Percentiles rank a stretch among this genome's conserved stretches.
Evolutionary conservation across 1,284 basidiomycete genomes (phyloP).

Genomic region (Abortiporus biennis): DNA sequence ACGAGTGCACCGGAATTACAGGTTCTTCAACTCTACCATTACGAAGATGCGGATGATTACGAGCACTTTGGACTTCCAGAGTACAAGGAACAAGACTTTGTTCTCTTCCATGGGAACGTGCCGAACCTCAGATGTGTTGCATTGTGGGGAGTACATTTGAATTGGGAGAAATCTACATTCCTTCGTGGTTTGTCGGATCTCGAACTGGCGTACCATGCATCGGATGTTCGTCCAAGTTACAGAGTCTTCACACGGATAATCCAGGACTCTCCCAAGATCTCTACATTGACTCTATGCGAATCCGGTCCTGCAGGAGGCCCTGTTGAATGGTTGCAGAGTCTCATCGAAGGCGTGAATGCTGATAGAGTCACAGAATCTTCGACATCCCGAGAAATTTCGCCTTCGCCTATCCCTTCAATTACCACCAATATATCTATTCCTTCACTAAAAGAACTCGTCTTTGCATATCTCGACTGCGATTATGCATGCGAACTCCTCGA

Average conservation of each 20-base stretch:
- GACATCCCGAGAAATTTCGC: slow-evolving; percentile 6
- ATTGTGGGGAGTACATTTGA: slow-evolving; percentile 60
- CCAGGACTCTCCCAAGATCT: slow-evolving; percentile 39
- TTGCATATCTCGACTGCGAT: slow-evolving; percentile 32
- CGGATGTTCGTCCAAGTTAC: slow-evolving; percentile 52
- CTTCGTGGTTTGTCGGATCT: slow-evolving; percentile 39
- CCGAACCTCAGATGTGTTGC: slow-evolving; percentile 41
- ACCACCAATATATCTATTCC: slow-evolving; percentile 36
- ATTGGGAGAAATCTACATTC: slow-evolving; percentile 39
- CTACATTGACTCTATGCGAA: slow-evolving; percentile 37
- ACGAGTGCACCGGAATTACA: slow-evolving; percentile 45
- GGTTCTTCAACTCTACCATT: slow-evolving; percentile 42
- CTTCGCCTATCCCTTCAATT: slow-evolving; percentile 19
- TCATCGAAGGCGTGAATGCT: slow-evolving; percentile 10
- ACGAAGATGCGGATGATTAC: slow-evolving; percentile 32
- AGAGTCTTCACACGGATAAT: slow-evolving; percentile 42
- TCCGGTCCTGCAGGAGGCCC: slow-evolving; percentile 46
- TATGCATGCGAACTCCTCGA: slow-evolving; percentile 43
- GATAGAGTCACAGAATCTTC: slow-evolving; percentile 5
- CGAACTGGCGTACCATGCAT: slow-evolving; percentile 50
- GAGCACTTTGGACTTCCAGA: slow-evolving; percentile 31
- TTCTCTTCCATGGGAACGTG: slow-evolving; percentile 48
- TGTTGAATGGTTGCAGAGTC: slow-evolving; percentile 27
- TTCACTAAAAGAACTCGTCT: slow-evolving; percentile 40
- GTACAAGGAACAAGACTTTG: slow-evolving; percentile 20